These are phyloP conservation scores for Rhodotorula babjevae DNA, from an alignment of 768 basidiomycete species.

Conservation along the genomic window DNA sequence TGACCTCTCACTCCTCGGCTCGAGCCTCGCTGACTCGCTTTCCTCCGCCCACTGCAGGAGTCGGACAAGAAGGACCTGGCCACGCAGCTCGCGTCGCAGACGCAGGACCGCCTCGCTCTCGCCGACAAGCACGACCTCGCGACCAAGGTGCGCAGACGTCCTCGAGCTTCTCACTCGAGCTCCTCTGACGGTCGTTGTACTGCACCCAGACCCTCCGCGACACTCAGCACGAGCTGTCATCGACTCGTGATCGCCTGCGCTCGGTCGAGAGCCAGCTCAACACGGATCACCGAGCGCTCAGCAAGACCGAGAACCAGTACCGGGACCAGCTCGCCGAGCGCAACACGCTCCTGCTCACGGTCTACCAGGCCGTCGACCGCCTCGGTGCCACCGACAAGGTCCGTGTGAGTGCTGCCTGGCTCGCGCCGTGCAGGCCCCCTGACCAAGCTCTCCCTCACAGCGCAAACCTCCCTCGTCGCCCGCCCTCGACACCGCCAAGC, in stretches of 20 bases:
- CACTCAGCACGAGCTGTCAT: slow-evolving; percentile 64
- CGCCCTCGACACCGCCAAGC: slow-evolving; percentile 58
- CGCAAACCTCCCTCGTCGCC: slow-evolving; percentile 8
- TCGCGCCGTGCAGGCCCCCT: too few relatives aligned
- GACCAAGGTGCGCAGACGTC: slow-evolving; percentile 50
- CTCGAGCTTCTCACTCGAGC: background rate
- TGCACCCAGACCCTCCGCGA: slow-evolving; percentile 54
- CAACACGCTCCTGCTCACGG: slow-evolving; percentile 81
- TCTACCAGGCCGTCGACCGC: slow-evolving; percentile 92
- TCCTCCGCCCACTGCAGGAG: too few relatives aligned
- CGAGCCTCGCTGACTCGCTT: background rate
- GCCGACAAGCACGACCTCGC: slow-evolving; percentile 80
- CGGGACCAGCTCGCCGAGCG: slow-evolving; percentile 88
- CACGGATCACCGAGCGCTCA: slow-evolving; percentile 71
- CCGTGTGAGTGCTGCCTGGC: too few relatives aligned
- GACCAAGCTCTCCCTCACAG: background rate
- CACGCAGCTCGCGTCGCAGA: slow-evolving; percentile 72
- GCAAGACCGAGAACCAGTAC: slow-evolving; percentile 71
- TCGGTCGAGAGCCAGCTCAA: slow-evolving; percentile 73
- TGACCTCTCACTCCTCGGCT: background rate
- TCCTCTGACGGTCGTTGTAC: background rate
- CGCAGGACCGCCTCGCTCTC: slow-evolving; percentile 77
- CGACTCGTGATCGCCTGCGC: slow-evolving; percentile 59
- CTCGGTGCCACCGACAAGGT: slow-evolving; percentile 85
- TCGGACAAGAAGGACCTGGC: slow-evolving; percentile 76